phyloP scores from a whole-genome alignment of 768 basidiomycete genomes.

The Rubroboletus satanas region DNA sequence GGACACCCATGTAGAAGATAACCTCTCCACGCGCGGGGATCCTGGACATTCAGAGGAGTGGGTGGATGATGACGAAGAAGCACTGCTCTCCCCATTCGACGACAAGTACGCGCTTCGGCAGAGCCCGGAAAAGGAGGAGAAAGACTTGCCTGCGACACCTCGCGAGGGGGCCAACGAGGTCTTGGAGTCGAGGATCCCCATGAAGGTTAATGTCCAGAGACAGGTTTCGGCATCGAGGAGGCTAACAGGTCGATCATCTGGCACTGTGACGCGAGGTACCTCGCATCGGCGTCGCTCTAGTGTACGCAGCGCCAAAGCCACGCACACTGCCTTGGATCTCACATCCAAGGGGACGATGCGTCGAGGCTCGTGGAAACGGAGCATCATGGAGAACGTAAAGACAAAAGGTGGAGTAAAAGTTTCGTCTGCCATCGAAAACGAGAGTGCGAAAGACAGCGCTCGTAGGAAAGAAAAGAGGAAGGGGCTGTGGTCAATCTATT shows the following conservation, averaged over 20 bases:
- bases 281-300: constrained; percentile 16
- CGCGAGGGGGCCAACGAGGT: neutral
- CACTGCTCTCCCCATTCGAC: constrained; percentile 23
- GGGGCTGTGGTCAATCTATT: constrained; percentile 29
- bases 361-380: constrained; percentile 26
- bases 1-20: neutral
- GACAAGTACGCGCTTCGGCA: constrained; percentile 18
- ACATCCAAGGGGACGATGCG: constrained; percentile 22
- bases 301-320: constrained; percentile 14
- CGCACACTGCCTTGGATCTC: neutral
- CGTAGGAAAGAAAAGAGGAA: constrained; percentile 24
- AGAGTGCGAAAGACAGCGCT: neutral
- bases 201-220: constrained; percentile 14
- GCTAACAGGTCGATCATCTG: neutral
- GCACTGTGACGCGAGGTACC: constrained; percentile 2
- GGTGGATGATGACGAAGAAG: constrained; percentile 27
- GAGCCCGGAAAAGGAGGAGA: constrained; percentile 9
- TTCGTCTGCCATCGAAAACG: constrained; percentile 15
- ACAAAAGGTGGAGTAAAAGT: constrained; percentile 8
- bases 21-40: constrained; percentile 8
- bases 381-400: constrained; percentile 17
- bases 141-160: constrained; percentile 14
- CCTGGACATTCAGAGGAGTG: constrained; percentile 14
- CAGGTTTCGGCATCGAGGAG: constrained; percentile 16
- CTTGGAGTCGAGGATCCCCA: constrained; percentile 20